Percentiles rank a stretch among this genome's conserved stretches.
phyloP scores from a whole-genome alignment of 2,329 filamentous ascomycete genomes.

The Magnaporthiopsis incrustans region DNA sequence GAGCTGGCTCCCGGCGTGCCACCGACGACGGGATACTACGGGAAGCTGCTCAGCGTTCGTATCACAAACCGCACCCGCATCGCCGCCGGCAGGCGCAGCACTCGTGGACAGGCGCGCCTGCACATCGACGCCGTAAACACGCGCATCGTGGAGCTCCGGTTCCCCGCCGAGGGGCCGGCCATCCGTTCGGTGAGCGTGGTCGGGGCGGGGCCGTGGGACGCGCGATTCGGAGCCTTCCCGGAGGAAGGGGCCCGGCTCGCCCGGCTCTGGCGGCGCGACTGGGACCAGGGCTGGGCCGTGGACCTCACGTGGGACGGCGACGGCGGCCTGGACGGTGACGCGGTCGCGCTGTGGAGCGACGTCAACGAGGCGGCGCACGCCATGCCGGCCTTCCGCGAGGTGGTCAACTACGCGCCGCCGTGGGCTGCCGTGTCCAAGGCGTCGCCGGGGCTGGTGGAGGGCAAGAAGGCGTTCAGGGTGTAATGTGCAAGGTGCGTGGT shows the following conservation, averaged over 20 bases:
- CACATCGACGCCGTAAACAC: constrained; percentile 66
- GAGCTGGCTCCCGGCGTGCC: constrained; percentile 4
- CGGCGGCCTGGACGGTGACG: constrained; percentile 47
- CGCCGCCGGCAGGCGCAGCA: constrained; percentile 15
- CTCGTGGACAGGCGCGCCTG: constrained; percentile 44
- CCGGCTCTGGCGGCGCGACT: constrained; percentile 74
- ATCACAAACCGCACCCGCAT: constrained; percentile 35
- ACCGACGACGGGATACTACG: constrained; percentile 32
- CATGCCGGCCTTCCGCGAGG: constrained; percentile 80
- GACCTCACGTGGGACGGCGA: constrained; percentile 55
- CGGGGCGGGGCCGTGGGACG: constrained; percentile 54
- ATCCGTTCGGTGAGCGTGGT: constrained; percentile 55
- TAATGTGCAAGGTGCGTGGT: constrained; percentile 17
- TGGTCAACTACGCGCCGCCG: constrained; percentile 63
- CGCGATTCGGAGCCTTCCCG: constrained; percentile 57
- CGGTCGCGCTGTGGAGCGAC: constrained; percentile 84
- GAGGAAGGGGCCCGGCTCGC: constrained; percentile 44
- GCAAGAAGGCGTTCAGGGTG: constrained; percentile 60
- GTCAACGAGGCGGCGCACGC: constrained; percentile 56
- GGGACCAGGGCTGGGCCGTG: constrained; percentile 69
- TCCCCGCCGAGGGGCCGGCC: constrained; percentile 37
- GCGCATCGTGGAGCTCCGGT: constrained; percentile 66
- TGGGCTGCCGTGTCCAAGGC: constrained; percentile 77
- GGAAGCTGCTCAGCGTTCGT: constrained; percentile 53
- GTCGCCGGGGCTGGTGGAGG: constrained; percentile 73